A percentile compares a stretch with the other conserved stretches of the same genome.
These are phyloP conservation scores for Podaxis rugospora DNA, from an alignment of 768 basidiomycete genomes.

Conservation along the genomic window DNA sequence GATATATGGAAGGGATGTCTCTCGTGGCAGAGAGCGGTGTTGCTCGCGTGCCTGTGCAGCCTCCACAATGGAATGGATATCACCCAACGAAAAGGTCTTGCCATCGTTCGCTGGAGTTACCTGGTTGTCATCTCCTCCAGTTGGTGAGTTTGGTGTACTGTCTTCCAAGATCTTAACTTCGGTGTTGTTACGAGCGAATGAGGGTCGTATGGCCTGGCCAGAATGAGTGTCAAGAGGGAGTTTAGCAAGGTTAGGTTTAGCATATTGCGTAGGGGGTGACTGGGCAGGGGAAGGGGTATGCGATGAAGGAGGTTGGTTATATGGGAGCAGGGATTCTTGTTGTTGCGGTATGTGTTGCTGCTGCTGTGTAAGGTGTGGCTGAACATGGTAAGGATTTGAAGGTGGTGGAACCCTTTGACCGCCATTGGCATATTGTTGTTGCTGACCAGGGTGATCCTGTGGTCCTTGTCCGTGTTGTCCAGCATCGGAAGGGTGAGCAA, in stretches of 20 bases:
- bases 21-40: slow-evolving; percentile 74
- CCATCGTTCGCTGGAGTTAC: neutral
- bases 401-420: neutral
- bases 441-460: slow-evolving; percentile 1
- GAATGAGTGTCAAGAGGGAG: slow-evolving; percentile 35
- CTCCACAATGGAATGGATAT: slow-evolving; percentile 90
- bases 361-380: slow-evolving; percentile 15
- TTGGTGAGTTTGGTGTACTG: slow-evolving; percentile 66
- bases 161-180: slow-evolving; percentile 90
- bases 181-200: slow-evolving; percentile 75
- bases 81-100: slow-evolving; percentile 71
- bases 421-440: slow-evolving; percentile 6
- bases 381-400: slow-evolving; percentile 4
- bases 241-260: slow-evolving; percentile 34
- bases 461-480: slow-evolving; percentile 1
- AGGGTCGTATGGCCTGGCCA: slow-evolving; percentile 57
- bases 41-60: slow-evolving; percentile 89
- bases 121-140: slow-evolving; percentile 39
- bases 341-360: slow-evolving; percentile 19
- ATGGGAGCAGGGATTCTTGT: slow-evolving; percentile 17
- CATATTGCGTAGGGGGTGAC: slow-evolving; percentile 30
- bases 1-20: slow-evolving; percentile 77
- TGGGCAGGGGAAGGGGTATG: slow-evolving; percentile 24
- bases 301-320: slow-evolving; percentile 22
- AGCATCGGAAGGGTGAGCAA: slow-evolving; percentile 69